Percentiles rank a stretch among this genome's conserved stretches.
Evolutionary conservation across 2,329 filamentous ascomycete genomes (phyloP).

Genomic region (Didymella pomorum): DNA sequence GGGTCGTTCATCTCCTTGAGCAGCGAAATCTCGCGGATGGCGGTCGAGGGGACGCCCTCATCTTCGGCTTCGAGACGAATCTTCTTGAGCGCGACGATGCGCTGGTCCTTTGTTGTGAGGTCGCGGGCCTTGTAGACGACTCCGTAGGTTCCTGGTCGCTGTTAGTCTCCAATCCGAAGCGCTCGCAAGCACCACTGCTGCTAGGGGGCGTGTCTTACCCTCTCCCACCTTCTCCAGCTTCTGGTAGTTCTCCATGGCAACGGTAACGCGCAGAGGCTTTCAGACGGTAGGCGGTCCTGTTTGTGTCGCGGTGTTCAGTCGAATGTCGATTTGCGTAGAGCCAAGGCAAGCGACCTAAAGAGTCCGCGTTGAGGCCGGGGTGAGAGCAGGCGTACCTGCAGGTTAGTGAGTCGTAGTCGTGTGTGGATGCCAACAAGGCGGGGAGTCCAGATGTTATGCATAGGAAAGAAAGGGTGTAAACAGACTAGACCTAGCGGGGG

Average conservation of each 20-base stretch:
- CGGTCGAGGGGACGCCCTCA: conserved; percentile 90
- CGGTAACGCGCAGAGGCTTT: conserved; percentile 24
- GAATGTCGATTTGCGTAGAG: background rate
- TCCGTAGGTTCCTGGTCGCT: conserved; percentile 81
- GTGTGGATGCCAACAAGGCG: conserved; percentile 18
- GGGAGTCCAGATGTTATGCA: conserved; percentile 34
- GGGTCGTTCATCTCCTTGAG: conserved; percentile 94
- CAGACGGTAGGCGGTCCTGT: conserved; percentile 35
- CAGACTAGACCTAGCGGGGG: conserved; percentile 29
- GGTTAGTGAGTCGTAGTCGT: conserved; percentile 39
- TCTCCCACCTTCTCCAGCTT: conserved; percentile 97
- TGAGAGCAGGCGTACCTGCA: conserved; percentile 27
- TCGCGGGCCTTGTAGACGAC: conserved; percentile 95
- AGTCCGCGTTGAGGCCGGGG: background rate
- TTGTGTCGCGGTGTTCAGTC: background rate
- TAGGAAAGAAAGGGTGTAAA: conserved; percentile 34
- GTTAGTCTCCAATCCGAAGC: background rate
- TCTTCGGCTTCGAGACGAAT: conserved; percentile 95
- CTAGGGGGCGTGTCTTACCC: conserved; percentile 63
- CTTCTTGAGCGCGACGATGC: conserved; percentile 93
- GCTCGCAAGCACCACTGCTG: background rate
- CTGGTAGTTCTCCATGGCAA: conserved; percentile 89
- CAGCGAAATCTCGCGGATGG: conserved; percentile 92
- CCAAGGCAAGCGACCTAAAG: background rate
- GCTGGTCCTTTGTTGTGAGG: conserved; percentile 75